Conservation (phyloP, 352 stramenopile species). For the Pythium grandisporangium region DNA sequence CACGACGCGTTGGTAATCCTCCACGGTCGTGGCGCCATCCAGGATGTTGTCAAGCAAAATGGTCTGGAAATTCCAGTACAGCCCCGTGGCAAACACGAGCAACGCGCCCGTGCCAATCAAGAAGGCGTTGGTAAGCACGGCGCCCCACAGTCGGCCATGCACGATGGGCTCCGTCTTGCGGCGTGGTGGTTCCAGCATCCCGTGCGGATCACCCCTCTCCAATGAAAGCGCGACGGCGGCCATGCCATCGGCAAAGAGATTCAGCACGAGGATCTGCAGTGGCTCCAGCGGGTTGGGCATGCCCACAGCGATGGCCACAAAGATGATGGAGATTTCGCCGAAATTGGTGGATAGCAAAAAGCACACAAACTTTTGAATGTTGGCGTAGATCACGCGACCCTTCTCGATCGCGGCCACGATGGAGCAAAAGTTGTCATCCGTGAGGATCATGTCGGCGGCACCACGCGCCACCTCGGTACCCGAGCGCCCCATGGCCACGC, state of each 20-base stretch:
- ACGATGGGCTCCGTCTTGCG: slow-evolving; percentile 21
- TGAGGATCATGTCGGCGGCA: slow-evolving; percentile 93
- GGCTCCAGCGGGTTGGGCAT: slow-evolving; percentile 79
- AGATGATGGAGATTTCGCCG: slow-evolving; percentile 76
- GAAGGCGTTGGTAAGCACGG: slow-evolving; percentile 19
- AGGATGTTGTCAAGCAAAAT: slow-evolving; percentile 21
- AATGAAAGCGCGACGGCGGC: slow-evolving; percentile 21
- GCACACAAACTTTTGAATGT: slow-evolving; percentile 93
- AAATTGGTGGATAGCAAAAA: slow-evolving; percentile 94
- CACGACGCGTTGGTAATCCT: slow-evolving; percentile 13
- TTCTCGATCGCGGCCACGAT: slow-evolving; percentile 92
- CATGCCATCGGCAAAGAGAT: slow-evolving; percentile 91
- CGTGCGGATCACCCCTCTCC: slow-evolving; percentile 19
- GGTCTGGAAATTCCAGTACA: slow-evolving; percentile 28
- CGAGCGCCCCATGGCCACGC: slow-evolving; percentile 89
- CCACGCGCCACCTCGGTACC: slow-evolving; percentile 94
- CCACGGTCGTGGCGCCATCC: slow-evolving; percentile 6
- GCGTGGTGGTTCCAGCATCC: slow-evolving; percentile 15
- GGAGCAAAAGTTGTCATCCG: slow-evolving; percentile 93
- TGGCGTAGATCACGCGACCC: slow-evolving; percentile 91
- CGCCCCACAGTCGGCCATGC: slow-evolving; percentile 21
- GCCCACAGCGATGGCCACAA: slow-evolving; percentile 20
- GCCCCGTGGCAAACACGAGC: slow-evolving; percentile 14
- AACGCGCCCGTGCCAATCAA: slow-evolving; percentile 18
- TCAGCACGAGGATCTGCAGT: slow-evolving; percentile 94